Conservation (phyloP, 441 rosid genomes). For the Corymbia calophylla region DNA sequence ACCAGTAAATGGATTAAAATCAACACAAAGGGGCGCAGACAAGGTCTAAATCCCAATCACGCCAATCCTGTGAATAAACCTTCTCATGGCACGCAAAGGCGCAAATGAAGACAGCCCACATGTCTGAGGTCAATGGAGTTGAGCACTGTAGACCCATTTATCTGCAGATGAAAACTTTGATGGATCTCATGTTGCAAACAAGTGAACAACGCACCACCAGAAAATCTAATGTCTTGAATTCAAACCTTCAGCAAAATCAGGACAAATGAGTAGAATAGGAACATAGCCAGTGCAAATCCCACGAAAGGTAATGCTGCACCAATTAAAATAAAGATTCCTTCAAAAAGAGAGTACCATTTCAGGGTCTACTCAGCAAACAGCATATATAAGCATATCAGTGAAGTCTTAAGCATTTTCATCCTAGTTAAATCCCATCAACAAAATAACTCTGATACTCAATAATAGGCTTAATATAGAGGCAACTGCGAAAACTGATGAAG, state of each 20-base stretch:
- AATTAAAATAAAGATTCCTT: not conserved
- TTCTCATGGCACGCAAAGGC: not conserved
- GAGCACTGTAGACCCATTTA: not conserved
- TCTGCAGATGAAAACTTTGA: not conserved
- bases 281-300: slow-evolving; percentile 60
- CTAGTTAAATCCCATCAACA: fast-evolving
- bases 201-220: not conserved
- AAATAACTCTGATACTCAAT: not conserved
- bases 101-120: not conserved
- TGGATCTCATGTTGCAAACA: too few relatives aligned
- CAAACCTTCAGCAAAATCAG: slow-evolving; percentile 77
- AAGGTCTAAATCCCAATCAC: not conserved
- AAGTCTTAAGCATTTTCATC: not conserved
- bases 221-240: not conserved
- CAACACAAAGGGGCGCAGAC: not conserved
- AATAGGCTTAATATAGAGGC: not conserved
- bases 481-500: not conserved
- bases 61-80: not conserved
- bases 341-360: fast-evolving
- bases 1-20: not conserved
- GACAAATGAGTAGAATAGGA: slow-evolving; percentile 71
- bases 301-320: slow-evolving; percentile 66
- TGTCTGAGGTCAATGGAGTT: not conserved
- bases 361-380: not conserved
- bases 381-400: not conserved